Base-by-base conservation (phyloP, 441 rosid species). In the Lepidium campestre region DNA sequence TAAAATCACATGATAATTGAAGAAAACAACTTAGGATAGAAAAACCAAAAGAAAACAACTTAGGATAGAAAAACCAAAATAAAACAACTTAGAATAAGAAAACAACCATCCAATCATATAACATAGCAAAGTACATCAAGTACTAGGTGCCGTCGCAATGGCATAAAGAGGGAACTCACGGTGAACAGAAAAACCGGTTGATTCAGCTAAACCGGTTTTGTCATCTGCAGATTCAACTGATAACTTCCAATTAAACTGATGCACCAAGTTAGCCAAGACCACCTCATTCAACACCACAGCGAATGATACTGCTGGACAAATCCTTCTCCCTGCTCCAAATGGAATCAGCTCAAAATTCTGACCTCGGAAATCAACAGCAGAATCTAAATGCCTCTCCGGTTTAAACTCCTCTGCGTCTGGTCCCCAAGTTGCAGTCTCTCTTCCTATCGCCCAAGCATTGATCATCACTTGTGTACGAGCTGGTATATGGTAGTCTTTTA, bases 291-390 rank as follows among this genome's bases (percentile, higher is more conserved):
- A 45, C 8, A 44, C 50, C 29, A 34, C 60, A 13, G 74, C 73
- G 7, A 74, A 74, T 13, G 68, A 46, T 29, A 60, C 59, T 13
- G 34, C 70, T 6, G 69, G 77, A 1, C 71, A 75, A 5, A 70
- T 58, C 50, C 75, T 75, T 56, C 70, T 62, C 31, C 70, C 74
- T 13, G 78, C 52, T 37, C 78, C 78, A 56, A 74, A 74, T 1
- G 70, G 70, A 15, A 74, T 36, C 50, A 68, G n/a, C 55, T 68
- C 65, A 29, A 74, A 62, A 25, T 62, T n/a, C 1, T 56, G 69
- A 31, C 74, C 74, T 10, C 63, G 47, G 27, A 56, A 62, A 62
- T 74, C 77, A 31, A 68, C 9, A 37, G 40, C 5, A 1, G 60
- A 22, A 23, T 68, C 65, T 34, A 68, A 48, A 39, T 68, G 69